A percentile compares a stretch with the other conserved stretches of the same genome.
phyloP scores from a whole-genome alignment of 179 eudicot genomes.

The Carnegiea gigantea region DNA sequence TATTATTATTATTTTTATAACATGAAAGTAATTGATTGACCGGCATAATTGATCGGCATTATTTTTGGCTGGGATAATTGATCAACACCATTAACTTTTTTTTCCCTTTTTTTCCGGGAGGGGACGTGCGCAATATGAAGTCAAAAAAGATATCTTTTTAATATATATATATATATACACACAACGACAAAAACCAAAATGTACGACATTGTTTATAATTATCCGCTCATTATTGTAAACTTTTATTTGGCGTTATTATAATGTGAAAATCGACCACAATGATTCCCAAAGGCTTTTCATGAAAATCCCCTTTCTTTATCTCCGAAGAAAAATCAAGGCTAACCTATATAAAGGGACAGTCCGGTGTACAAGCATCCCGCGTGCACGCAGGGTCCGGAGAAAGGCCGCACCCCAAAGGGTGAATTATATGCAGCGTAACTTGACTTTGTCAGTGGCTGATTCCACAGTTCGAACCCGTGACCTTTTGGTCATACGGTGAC shows the following conservation, averaged over 20 bases:
- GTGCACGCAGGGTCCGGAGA: too few relatives aligned
- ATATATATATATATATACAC: not conserved
- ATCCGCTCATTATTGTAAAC: not conserved
- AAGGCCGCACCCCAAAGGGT: too few relatives aligned
- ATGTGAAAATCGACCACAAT: not conserved
- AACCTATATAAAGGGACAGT: too few relatives aligned
- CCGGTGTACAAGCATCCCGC: too few relatives aligned
- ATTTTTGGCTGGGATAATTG: not conserved
- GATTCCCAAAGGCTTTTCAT: not conserved
- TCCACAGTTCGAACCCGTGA: too few relatives aligned
- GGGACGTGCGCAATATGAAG: not conserved
- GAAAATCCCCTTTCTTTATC: not conserved
- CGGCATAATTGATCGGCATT: not conserved
- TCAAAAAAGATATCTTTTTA: not conserved
- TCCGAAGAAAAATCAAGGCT: too few relatives aligned
- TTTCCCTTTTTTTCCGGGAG: not conserved
- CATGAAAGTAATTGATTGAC: not conserved
- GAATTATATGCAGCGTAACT: too few relatives aligned
- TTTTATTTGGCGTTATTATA: not conserved
- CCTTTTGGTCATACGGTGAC: too few relatives aligned
- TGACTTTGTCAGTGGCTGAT: too few relatives aligned
- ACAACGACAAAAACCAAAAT: not conserved
- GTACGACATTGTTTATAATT: not conserved
- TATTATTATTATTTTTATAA: too few relatives aligned
- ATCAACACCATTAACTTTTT: not conserved